These are phyloP conservation scores for Hermanozyma aechmeae DNA, from an alignment of 805 yeast genomes.

Conservation along the genomic window DNA sequence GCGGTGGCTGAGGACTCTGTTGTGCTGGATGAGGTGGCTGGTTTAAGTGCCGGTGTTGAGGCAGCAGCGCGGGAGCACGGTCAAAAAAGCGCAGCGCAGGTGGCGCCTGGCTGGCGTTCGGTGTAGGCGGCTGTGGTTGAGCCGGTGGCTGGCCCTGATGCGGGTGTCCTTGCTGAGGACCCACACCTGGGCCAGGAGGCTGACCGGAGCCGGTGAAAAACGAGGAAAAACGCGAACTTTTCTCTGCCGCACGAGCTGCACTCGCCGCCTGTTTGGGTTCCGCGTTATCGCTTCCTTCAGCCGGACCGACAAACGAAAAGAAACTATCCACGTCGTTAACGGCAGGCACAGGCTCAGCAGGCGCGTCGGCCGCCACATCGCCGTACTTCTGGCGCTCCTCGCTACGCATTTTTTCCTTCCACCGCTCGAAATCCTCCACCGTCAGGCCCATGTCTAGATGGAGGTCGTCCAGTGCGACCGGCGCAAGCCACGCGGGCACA, in stretches of 20 bases:
- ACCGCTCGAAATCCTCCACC: constrained; percentile 48
- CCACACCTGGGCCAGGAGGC: too few relatives aligned
- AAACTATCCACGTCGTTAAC: constrained; percentile 35
- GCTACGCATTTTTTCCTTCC: constrained; percentile 46
- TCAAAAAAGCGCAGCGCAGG: too few relatives aligned
- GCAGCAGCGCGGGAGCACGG: too few relatives aligned
- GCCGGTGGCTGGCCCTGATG: too few relatives aligned
- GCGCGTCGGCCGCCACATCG: constrained; percentile 10
- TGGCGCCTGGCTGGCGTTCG: too few relatives aligned
- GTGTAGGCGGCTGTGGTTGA: too few relatives aligned
- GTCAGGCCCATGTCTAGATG: constrained; percentile 37
- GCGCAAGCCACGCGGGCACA: constrained; percentile 32
- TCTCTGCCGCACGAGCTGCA: constrained; percentile 9
- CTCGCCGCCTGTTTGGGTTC: constrained; percentile 3
- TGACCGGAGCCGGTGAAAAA: constrained; percentile 14
- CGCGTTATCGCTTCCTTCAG: constrained; percentile 13
- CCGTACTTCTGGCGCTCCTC: constrained; percentile 42
- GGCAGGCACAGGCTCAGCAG: constrained; percentile 5
- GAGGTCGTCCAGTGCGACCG: constrained; percentile 15
- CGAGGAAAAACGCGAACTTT: constrained; percentile 29
- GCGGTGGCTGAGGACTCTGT: too few relatives aligned
- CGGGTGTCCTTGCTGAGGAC: too few relatives aligned
- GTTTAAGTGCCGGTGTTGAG: too few relatives aligned
- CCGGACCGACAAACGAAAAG: constrained; percentile 30
- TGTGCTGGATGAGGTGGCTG: too few relatives aligned